Conservation (phyloP, 306 rosid genomes). For the Hippophae tibetana region DNA sequence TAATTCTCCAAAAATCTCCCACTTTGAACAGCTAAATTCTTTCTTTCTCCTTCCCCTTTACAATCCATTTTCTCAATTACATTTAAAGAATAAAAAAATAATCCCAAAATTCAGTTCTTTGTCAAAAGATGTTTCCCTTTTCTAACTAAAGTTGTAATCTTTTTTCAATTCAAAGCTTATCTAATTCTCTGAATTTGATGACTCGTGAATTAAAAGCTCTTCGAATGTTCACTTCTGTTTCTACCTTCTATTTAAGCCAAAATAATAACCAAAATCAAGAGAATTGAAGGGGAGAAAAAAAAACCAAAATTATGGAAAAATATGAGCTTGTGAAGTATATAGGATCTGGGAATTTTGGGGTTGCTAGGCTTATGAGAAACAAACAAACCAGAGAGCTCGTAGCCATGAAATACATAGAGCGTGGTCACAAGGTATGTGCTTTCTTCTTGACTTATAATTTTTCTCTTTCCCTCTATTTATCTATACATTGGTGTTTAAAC, state of each 20-base stretch:
- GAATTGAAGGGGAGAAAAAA: neutral
- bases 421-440: conserved; percentile 47
- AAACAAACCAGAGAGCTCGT: conserved; percentile 64
- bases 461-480: too few relatives aligned
- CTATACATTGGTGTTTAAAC: too few relatives aligned
- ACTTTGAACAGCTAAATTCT: conserved; percentile 1
- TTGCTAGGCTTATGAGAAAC: conserved; percentile 71
- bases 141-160: neutral
- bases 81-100: too few relatives aligned
- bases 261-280: neutral
- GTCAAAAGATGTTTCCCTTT: neutral
- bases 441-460: too few relatives aligned
- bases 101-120: conserved; percentile 1
- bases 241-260: too few relatives aligned
- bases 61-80: too few relatives aligned
- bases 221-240: too few relatives aligned
- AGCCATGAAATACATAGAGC: conserved; percentile 76
- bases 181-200: too few relatives aligned
- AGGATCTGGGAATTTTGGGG: conserved; percentile 86
- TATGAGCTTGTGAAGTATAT: conserved; percentile 76
- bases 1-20: conserved; percentile 24
- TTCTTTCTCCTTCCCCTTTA: too few relatives aligned
- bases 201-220: too few relatives aligned
- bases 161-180: too few relatives aligned
- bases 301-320: conserved; percentile 40